phyloP scores from a whole-genome alignment of 768 basidiomycete genomes.

The Mycena crocata region DNA sequence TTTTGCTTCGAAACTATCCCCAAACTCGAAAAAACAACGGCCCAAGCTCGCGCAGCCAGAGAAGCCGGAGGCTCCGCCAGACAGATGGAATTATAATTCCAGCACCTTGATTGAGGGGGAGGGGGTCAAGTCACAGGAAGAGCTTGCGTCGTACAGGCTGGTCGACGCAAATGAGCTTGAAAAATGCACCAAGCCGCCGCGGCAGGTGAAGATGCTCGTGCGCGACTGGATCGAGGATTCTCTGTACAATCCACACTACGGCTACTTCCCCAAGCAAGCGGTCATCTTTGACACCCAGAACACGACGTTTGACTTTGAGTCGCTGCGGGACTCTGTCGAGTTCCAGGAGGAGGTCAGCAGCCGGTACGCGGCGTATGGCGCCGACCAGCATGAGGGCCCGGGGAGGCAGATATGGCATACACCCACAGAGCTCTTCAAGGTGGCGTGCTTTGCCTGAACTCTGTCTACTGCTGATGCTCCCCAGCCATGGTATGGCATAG shows the following conservation, averaged over 20 bases:
- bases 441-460: constrained; percentile 42
- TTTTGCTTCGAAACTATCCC: constrained; percentile 21
- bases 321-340: constrained; percentile 73
- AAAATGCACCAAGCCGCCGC: constrained; percentile 68
- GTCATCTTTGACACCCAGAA: constrained; percentile 84
- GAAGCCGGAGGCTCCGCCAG: constrained; percentile 48
- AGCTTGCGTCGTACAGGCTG: constrained; percentile 56
- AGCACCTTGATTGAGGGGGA: constrained; percentile 62
- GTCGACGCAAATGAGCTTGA: constrained; percentile 82
- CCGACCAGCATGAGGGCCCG: constrained; percentile 69
- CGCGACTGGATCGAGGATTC: constrained; percentile 98
- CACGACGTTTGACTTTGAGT: constrained; percentile 72
- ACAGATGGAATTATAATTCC: constrained; percentile 86
- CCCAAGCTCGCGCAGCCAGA: constrained; percentile 19
- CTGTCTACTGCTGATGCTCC: constrained; percentile 23
- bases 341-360: constrained; percentile 87
- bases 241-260: constrained; percentile 96
- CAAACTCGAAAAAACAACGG: constrained; percentile 19
- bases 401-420: constrained; percentile 98
- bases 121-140: constrained; percentile 53
- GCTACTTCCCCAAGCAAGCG: constrained; percentile 95
- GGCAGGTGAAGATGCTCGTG: constrained; percentile 90
- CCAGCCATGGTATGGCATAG: constrained; percentile 95
- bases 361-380: constrained; percentile 80
- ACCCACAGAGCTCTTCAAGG: constrained; percentile 97